Base-by-base conservation (phyloP, 805 yeast genomes). In the Kazachstania taianensis region DNA sequence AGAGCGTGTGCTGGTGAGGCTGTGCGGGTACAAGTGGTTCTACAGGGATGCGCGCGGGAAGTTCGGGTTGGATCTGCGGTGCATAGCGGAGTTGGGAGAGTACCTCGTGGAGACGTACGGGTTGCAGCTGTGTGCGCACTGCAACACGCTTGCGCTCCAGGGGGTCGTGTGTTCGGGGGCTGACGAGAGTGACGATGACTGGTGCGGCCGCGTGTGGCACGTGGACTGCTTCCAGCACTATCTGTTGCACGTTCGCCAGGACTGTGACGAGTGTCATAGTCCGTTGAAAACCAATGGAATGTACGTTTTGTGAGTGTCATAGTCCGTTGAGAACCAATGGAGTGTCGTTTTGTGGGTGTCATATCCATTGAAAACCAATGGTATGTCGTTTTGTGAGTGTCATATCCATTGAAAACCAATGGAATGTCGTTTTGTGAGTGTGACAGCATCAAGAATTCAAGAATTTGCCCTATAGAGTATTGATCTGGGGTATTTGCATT, bases 211-310 rank as follows among this genome's bases (percentile, higher is more conserved):
- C n/a, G 35, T 45, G 3, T 55, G 59, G 57, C 61, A 56, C 39
- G 41, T 51, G 5, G 55, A 54, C 27, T 56, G 61, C 35, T 52
- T 50, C 36, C 49, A 49, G 28, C 57, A 56, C 36, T 43, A 51
- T 31, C 29, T 52, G n/a, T 35, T 44, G 5, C 60, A 55, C 38
- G 46, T 51, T 3, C 41, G 50, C 28, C 35, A 42, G 22, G 30
- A 41, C 14, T 56, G 59, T 35, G 37, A 30, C 13, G 18, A 28
- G 4, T 52, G 55, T 28, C 38, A 40, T 12, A 28, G 32, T 10
- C 37, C 46, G 12, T 33, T 52, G 20, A n/a, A 48, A 20, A 35
- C 36, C 23, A 32, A 47, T 24, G 52, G 52, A 12, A 34, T 52
- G 22, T 52, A 50, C 40, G 42, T n/a, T n/a, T n/a, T n/a, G n/a